Evolutionary conservation across 306 rosid genomes (phyloP).

Genomic region (Pyrus communis): DNA sequence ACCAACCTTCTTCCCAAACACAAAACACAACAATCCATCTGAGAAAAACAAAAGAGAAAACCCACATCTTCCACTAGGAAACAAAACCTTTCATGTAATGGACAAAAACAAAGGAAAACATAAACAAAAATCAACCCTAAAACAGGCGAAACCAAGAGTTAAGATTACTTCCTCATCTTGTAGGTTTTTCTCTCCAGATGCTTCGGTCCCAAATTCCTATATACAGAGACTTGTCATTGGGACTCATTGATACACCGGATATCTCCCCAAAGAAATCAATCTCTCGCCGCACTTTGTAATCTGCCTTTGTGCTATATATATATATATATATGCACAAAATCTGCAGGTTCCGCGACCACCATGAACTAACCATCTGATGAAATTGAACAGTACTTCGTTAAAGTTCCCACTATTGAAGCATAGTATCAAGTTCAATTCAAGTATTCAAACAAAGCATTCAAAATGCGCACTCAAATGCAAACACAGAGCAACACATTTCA

Average conservation of each 20-base stretch:
- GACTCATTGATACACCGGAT: slow-evolving; percentile 65
- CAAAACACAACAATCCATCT: background rate
- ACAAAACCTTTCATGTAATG: slow-evolving; percentile 1
- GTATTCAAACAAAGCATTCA: too few relatives aligned
- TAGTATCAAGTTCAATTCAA: too few relatives aligned
- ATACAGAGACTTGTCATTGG: slow-evolving; percentile 68
- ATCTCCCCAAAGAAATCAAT: slow-evolving; percentile 87
- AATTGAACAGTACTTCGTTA: too few relatives aligned
- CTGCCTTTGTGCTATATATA: slow-evolving; percentile 28
- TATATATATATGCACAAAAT: too few relatives aligned
- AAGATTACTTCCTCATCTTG: slow-evolving; percentile 37
- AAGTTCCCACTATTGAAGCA: too few relatives aligned
- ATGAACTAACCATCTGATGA: too few relatives aligned
- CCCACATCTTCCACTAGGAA: slow-evolving; percentile 2
- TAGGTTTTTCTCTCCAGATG: slow-evolving; percentile 80
- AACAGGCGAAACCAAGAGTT: background rate
- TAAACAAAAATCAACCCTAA: slow-evolving; percentile 1
- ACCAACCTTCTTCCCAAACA: slow-evolving; percentile 1
- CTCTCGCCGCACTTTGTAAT: slow-evolving; percentile 55
- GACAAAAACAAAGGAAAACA: background rate
- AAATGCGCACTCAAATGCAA: too few relatives aligned
- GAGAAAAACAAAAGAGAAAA: background rate
- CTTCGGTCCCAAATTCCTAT: slow-evolving; percentile 78
- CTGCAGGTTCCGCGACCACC: too few relatives aligned
- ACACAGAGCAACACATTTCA: background rate